Conservation (phyloP, 2,329 filamentous ascomycete species). For the Neofusicoccum sp. region DNA sequence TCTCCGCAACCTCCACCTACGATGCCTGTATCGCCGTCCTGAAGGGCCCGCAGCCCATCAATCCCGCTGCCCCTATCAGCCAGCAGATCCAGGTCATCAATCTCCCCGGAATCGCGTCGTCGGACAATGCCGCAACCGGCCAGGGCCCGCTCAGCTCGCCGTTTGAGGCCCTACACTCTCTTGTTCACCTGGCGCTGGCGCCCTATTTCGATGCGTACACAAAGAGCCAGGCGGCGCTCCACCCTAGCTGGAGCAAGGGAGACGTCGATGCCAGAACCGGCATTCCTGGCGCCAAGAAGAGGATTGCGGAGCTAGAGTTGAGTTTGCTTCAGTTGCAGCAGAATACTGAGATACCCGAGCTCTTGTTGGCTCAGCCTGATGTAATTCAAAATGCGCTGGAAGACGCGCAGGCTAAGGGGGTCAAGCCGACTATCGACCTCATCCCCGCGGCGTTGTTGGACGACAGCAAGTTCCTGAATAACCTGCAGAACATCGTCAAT, state of each 20-base stretch:
- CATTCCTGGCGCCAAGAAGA: slow-evolving; percentile 95
- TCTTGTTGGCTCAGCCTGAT: slow-evolving; percentile 83
- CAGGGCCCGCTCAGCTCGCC: slow-evolving; percentile 75
- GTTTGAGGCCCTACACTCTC: slow-evolving; percentile 87
- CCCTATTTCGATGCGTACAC: slow-evolving; percentile 98
- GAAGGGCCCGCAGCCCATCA: slow-evolving; percentile 85
- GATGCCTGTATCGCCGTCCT: slow-evolving; percentile 83
- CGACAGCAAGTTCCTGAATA: slow-evolving; percentile 91
- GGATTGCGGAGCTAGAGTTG: slow-evolving; percentile 89
- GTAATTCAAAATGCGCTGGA: slow-evolving; percentile 83
- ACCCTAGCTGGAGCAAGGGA: slow-evolving; percentile 64
- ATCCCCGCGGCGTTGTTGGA: slow-evolving; percentile 74
- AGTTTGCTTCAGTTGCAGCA: slow-evolving; percentile 90
- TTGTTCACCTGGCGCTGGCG: slow-evolving; percentile 85
- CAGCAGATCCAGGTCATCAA: slow-evolving; percentile 92
- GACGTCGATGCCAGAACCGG: slow-evolving; percentile 92
- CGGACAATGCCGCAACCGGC: slow-evolving; percentile 64
- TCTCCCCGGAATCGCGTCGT: slow-evolving; percentile 74
- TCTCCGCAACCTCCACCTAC: slow-evolving; percentile 76
- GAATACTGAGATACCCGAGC: slow-evolving; percentile 94
- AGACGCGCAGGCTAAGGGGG: slow-evolving; percentile 65
- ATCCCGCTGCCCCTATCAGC: slow-evolving; percentile 75
- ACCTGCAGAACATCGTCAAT: slow-evolving; percentile 88
- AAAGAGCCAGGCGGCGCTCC: slow-evolving; percentile 53
- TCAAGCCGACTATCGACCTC: slow-evolving; percentile 72